Evolutionary conservation across 1,284 basidiomycete genomes (phyloP).

Genomic region (Trametes pubescens): DNA sequence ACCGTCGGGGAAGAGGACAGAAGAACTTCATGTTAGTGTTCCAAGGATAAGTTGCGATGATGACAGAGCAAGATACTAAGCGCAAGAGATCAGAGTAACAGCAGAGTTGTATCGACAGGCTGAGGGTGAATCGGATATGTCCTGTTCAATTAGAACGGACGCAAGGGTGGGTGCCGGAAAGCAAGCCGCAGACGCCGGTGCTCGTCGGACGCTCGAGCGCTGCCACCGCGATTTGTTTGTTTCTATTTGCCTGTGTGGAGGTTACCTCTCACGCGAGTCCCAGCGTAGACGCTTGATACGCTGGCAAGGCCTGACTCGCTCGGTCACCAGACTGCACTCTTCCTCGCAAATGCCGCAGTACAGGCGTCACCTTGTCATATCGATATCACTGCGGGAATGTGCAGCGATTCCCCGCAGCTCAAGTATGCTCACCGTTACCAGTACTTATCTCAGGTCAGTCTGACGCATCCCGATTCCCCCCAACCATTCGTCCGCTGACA

Average conservation of each 20-base stretch:
- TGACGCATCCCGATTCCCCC: no score
- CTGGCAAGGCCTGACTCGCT: neutral
- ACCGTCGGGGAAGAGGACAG: neutral
- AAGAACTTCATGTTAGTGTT: neutral
- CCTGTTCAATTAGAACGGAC: no score
- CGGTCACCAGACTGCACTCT: neutral
- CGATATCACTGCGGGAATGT: constrained; percentile 1
- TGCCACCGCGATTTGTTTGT: neutral
- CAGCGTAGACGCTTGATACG: no score
- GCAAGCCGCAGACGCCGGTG: no score
- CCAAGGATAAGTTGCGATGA: no score
- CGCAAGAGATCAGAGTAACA: neutral
- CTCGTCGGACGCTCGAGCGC: neutral
- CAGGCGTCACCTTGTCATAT: neutral
- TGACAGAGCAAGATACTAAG: no score
- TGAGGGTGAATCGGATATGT: no score
- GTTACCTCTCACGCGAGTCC: neutral
- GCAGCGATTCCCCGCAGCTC: no score
- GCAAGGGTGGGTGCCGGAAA: neutral
- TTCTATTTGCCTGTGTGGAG: neutral
- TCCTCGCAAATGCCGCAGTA: neutral
- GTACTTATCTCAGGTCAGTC: no score
- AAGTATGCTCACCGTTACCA: no score
- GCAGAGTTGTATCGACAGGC: no score
- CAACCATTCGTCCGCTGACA: no score